These are phyloP conservation scores for Camelina neglecta DNA, from an alignment of 345 rosid genomes.

Conservation along the genomic window DNA sequence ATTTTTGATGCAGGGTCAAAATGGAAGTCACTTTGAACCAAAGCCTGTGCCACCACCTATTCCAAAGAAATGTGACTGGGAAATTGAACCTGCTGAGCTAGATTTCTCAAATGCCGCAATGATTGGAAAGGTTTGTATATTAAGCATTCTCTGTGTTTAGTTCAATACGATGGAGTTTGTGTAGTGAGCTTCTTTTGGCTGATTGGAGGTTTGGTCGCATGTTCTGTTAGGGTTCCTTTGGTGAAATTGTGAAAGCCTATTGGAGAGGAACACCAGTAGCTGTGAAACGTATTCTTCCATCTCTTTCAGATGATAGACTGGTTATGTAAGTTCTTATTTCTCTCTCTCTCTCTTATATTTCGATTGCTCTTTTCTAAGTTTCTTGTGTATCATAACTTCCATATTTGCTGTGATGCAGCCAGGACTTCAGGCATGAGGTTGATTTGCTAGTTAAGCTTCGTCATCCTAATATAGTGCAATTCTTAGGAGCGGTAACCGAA, in stretches of 20 bases:
- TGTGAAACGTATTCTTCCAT: conserved; percentile 94
- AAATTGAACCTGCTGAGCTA: conserved; percentile 93
- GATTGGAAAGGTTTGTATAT: conserved; percentile 81
- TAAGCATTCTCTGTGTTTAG: background rate
- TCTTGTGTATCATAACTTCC: conserved; percentile 14
- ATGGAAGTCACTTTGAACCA: conserved; percentile 97
- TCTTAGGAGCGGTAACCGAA: conserved; percentile 98
- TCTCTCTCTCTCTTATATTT: background rate
- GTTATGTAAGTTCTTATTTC: conserved; percentile 70
- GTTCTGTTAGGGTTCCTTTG: conserved; percentile 83
- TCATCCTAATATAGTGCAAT: conserved; percentile 98
- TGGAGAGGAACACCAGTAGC: conserved; percentile 99
- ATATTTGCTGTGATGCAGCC: conserved; percentile 56
- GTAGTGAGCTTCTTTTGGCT: conserved; percentile 24
- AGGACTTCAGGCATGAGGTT: conserved; percentile 99
- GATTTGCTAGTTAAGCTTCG: conserved; percentile 97
- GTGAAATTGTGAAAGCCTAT: conserved; percentile 89
- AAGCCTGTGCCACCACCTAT: conserved; percentile 94
- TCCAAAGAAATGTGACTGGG: conserved; percentile 99
- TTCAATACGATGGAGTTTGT: conserved; percentile 1
- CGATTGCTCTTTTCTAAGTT: conserved; percentile 9
- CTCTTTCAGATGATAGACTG: conserved; percentile 97
- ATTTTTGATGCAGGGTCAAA: conserved; percentile 74
- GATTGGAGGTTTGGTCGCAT: conserved; percentile 40
- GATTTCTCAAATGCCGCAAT: conserved; percentile 78